These are phyloP conservation scores for Calocybe cyanea DNA, from an alignment of 768 basidiomycete species.

Conservation along the genomic window DNA sequence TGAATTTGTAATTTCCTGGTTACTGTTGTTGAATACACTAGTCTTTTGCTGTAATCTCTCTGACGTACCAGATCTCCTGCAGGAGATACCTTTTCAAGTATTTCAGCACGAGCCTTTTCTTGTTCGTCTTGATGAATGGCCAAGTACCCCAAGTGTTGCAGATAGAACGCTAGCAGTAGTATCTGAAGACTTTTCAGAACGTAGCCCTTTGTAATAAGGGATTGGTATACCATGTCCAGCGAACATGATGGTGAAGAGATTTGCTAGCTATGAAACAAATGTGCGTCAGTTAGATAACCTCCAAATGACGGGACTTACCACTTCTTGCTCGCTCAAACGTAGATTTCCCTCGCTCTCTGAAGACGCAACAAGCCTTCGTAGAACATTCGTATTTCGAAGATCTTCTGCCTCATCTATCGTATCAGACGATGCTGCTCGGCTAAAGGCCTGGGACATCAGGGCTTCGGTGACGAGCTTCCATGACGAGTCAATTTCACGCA, in stretches of 20 bases:
- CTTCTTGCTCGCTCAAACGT: constrained; percentile 17
- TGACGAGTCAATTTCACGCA: constrained; percentile 13
- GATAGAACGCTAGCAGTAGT: constrained; percentile 49
- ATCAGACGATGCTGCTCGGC: constrained; percentile 7
- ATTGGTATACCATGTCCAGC: constrained; percentile 21
- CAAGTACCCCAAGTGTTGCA: constrained; percentile 41
- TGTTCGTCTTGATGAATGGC: constrained; percentile 43
- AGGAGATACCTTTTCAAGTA: constrained; percentile 29
- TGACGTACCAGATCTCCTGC: constrained; percentile 27
- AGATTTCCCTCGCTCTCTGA: constrained; percentile 16
- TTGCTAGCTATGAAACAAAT: constrained; percentile 17
- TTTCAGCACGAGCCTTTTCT: constrained; percentile 43
- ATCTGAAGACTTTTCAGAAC: constrained; percentile 25
- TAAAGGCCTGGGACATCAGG: constrained; percentile 10
- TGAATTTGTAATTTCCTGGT: constrained; percentile 17
- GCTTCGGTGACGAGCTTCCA: constrained; percentile 16
- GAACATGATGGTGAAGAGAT: constrained; percentile 22
- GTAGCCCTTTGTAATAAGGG: background rate
- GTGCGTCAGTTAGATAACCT: background rate
- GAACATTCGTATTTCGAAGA: constrained; percentile 10
- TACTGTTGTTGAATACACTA: background rate
- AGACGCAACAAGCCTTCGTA: constrained; percentile 18
- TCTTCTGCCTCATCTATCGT: background rate
- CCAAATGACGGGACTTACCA: constrained; percentile 10
- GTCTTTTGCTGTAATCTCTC: background rate